Base-by-base conservation (phyloP, 495 filamentous ascomycete genomes). In the Rusavskia elegans region DNA sequence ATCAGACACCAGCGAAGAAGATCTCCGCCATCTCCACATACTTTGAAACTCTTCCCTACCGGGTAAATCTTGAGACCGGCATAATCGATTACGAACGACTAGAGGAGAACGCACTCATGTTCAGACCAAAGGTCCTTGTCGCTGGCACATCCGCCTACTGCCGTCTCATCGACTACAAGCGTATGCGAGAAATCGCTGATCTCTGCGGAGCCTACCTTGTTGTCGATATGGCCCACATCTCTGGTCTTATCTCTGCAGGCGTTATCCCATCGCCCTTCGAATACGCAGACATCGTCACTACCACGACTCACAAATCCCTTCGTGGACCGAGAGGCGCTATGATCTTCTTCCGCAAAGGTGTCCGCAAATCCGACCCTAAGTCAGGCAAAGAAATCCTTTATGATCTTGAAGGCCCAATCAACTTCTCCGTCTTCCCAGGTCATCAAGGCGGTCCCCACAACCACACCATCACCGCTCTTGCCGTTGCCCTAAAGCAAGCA, bases 381-480 rank as follows among this genome's bases (percentile, higher is more conserved):
- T 77, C 79, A 51, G 85, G 87, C 59, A 92, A 96, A 75, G 81
- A 96, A 68, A 80, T 78, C 57, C 63, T 88, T 63, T 99, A 96
- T 63, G 88, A 99, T 65, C 81, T 99, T 37, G 93, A 97, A 75
- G 74, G 77, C 52, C 88, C 89, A 44, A 99, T 99, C 73, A 99
- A 99, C 77, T 90, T 94, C 71, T 95, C 89, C 53, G 93, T 99
- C 67, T 99, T 99, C 79, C 93, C 93, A 44, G 93, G 93, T 55
- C 93, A 99, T 73, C 93, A 99, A 75, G 93, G 93, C 64, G 93
- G 93, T 50, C 93, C 93, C 27, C 93, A 99, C 76, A 99, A 99
- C 77, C 93, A 99, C 79, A 99, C 93, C 68, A 99, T 99, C 71
- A 99, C 93, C 38, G 93, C 93, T 57, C 78, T 99, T 50, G 86